These are phyloP conservation scores for Hevea brasiliensis DNA, from an alignment of 345 rosid species.

Conservation along the genomic window DNA sequence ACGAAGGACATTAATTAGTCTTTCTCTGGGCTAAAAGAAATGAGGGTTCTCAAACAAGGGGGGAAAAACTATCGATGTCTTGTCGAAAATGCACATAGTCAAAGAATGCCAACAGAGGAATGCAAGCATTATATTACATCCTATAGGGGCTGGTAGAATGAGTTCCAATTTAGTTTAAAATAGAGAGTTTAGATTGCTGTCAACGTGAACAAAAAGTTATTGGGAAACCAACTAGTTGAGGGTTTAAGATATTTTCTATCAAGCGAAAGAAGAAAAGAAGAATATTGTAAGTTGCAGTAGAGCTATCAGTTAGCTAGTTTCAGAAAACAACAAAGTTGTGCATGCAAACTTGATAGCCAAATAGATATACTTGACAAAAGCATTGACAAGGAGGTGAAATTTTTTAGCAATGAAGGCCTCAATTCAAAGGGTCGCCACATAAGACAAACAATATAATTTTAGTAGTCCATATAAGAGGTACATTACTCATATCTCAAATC, in stretches of 20 bases:
- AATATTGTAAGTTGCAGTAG: too few species aligned
- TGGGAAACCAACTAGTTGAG: neutral
- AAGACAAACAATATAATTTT: too few species aligned
- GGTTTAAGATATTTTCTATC: too few species aligned
- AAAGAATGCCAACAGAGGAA: neutral
- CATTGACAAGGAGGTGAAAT: neutral
- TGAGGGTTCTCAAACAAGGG: too few species aligned
- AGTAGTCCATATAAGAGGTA: too few species aligned
- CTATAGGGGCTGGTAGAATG: neutral
- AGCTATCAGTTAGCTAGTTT: too few species aligned
- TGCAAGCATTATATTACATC: neutral
- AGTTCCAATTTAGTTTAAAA: neutral
- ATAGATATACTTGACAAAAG: neutral
- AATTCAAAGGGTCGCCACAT: neutral
- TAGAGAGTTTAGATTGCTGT: neutral
- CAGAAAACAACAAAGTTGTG: neutral
- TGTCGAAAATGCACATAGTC: neutral
- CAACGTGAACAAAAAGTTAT: neutral
- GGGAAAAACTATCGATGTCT: neutral
- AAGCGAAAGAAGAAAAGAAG: too few species aligned
- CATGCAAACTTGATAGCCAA: neutral
- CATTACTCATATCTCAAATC: too few species aligned
- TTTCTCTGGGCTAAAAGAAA: neutral
- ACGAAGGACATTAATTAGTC: neutral
- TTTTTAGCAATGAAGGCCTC: neutral